Evolutionary conservation across 352 stramenopile species (phyloP).

Genomic region (Phytophthora constricta): DNA sequence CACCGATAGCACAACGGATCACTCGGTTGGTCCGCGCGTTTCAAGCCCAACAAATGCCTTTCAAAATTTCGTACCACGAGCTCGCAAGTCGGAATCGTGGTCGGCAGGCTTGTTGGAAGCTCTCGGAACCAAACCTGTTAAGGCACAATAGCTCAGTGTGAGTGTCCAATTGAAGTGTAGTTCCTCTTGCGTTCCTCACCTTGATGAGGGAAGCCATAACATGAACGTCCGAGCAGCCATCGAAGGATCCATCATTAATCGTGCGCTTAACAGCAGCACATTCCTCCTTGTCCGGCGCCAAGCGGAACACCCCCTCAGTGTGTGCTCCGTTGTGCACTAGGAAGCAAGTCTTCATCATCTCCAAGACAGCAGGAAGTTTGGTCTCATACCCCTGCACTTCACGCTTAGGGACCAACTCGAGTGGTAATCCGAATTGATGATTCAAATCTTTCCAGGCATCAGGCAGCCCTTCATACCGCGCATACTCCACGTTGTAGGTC

Average conservation of each 20-base stretch:
- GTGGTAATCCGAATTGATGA: slow-evolving; percentile 75
- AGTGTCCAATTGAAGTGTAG: not conserved
- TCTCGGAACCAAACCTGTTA: slow-evolving; percentile 83
- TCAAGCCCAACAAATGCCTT: not conserved
- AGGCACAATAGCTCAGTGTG: not conserved
- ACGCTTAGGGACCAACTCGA: slow-evolving; percentile 68
- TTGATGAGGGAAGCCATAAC: slow-evolving; percentile 89
- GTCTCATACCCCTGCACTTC: slow-evolving; percentile 60
- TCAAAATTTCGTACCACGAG: slow-evolving; percentile 39
- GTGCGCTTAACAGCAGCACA: slow-evolving; percentile 62
- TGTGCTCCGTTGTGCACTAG: slow-evolving; percentile 49
- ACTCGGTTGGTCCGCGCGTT: not conserved
- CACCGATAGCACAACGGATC: not conserved
- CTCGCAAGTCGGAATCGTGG: slow-evolving; percentile 56
- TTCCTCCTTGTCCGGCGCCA: slow-evolving; percentile 72
- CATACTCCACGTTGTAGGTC: slow-evolving; percentile 69
- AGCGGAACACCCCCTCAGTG: slow-evolving; percentile 78
- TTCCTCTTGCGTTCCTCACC: slow-evolving; percentile 25
- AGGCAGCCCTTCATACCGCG: slow-evolving; percentile 80
- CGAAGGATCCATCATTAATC: slow-evolving; percentile 76
- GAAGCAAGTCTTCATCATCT: slow-evolving; percentile 78
- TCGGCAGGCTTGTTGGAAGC: slow-evolving; percentile 75
- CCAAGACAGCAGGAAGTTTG: slow-evolving; percentile 76
- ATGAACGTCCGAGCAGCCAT: slow-evolving; percentile 70
- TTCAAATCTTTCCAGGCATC: slow-evolving; percentile 69